Base-by-base conservation (phyloP, 2,329 filamentous ascomycete genomes). In the Chaetothyriales sp. region DNA sequence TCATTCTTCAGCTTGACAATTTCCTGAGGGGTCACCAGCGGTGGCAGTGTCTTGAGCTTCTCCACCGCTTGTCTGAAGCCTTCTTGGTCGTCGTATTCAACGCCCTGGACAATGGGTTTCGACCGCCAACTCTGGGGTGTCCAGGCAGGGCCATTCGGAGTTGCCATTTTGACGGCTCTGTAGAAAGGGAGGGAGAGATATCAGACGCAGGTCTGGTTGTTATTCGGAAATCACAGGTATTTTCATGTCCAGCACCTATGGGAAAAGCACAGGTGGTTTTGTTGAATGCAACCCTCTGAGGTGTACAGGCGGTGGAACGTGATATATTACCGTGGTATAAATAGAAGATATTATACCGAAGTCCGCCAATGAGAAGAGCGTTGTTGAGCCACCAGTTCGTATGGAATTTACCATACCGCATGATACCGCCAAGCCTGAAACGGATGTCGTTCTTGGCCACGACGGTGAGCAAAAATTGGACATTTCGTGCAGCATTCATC, bases 1-100 rank as follows among this genome's bases (percentile, higher is more conserved):
- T 79, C 83, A 49, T 79, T 74, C 64, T 88, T 88, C 49, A 98
- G 76, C 56, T 79, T 83, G 59, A 79, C 74, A 62, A 98, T 94
- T 67, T 73, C 70, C 46, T 65, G 66, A 10, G 70, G 66, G 12
- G 70, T 72, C 18, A 73, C 71, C 39, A 74, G 59, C 0, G 71
- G 71, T 18, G 71, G 71, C 5, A 73, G 62, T 47, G 62, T 65
- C 51, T 69, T 64, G 39, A 74, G 58, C 55, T 72, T 70, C 18
- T 56, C 53, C 5, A 73, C 55, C 3, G 70, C 67, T 19, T 62
- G 61, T 44, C 68, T 59, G 25, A 73, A 62, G 6, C 64, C 65
- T 22, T 64, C 55, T 18, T 60, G 50, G 57, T 74, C 68, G n/a
- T 69, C 66, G 53, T 73, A 74, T 25, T 65, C 56, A 25, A 72